Base-by-base conservation (phyloP, 352 stramenopile species). In the Phytophthora cryptogea region DNA sequence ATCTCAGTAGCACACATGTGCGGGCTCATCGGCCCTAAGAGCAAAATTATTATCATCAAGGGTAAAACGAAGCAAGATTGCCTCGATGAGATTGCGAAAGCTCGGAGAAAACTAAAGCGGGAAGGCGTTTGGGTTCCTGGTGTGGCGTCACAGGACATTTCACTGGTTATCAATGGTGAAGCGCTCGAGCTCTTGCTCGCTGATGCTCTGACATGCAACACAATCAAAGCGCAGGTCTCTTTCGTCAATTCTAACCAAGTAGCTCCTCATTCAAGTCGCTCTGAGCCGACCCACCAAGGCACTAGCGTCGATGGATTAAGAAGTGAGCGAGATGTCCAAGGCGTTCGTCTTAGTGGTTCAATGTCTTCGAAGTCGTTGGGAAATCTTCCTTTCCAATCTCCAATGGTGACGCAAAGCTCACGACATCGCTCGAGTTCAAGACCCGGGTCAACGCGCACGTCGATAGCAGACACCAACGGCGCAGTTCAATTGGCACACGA, bases 1-100 rank as follows among this genome's bases (percentile, higher is more conserved):
- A 98, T 99, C 50, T 99, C 99, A 11, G 99, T 99, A 17, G 97
- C 89, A 5, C 97, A 98, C 48, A 97, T 97, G 56, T 99, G 96
- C 27, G 92, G 94, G 5, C 88, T 99, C 13, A 88, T 91, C n/a
- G 54, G 74, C 8, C 70, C 80, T 26, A 88, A 83, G 52, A 91
- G 77, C 53, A 91, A 89, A 17, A 87, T 95, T 11, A 68, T 91
- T 32, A 87, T 92, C 26, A 90, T 95, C 54, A 92, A 93, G 42
- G 86, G 84, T 9, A 90, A 90, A 44, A 89, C 51, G 4, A 84
- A 83, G 44, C 75, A 92, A 48, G 82, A 92, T 40, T 94, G 84
- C 43, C 66, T 93, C 1, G 86, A 93, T 20, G 81, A 95, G 35
- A 90, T 95, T 20, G 78, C 83, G 0, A 90, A 89, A 31, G 80